These are phyloP conservation scores for Trypanosoma theileri DNA, from an alignment of 208 protist species.

Conservation along the genomic window DNA sequence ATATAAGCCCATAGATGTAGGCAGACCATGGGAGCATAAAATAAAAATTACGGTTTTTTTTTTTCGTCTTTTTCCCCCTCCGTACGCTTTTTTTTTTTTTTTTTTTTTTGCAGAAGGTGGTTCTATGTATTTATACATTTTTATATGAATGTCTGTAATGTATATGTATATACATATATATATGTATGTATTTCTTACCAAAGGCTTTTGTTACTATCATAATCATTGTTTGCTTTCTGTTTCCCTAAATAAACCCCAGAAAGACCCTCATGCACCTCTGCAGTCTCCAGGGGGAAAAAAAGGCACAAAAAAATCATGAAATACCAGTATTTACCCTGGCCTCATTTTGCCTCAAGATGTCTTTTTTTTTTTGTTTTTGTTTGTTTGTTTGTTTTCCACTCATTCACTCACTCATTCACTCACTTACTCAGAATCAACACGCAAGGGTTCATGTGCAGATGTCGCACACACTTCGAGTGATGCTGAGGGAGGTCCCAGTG, in stretches of 20 bases:
- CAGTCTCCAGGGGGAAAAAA: not conserved
- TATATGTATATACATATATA: not conserved
- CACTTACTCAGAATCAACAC: not conserved
- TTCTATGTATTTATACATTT: no score
- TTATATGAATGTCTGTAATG: no score
- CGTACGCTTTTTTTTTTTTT: no score
- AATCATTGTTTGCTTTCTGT: constrained; percentile 2
- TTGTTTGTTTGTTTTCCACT: constrained; percentile 7
- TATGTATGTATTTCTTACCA: not conserved
- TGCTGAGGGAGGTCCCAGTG: not conserved
- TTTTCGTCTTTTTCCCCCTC: no score
- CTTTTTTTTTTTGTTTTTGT: not conserved
- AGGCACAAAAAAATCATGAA: not conserved
- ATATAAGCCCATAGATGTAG: no score
- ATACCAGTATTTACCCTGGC: not conserved
- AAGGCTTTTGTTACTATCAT: constrained; percentile 6
- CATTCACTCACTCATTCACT: not conserved
- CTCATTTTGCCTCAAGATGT: not conserved
- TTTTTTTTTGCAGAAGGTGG: no score
- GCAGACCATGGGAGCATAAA: no score
- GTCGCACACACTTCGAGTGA: no score
- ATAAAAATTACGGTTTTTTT: no score
- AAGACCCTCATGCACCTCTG: not conserved
- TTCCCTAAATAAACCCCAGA: constrained; percentile 3
- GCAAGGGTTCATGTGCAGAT: no score